Base-by-base conservation (phyloP, 2,329 filamentous ascomycete genomes). In the Lachnellula arida region DNA sequence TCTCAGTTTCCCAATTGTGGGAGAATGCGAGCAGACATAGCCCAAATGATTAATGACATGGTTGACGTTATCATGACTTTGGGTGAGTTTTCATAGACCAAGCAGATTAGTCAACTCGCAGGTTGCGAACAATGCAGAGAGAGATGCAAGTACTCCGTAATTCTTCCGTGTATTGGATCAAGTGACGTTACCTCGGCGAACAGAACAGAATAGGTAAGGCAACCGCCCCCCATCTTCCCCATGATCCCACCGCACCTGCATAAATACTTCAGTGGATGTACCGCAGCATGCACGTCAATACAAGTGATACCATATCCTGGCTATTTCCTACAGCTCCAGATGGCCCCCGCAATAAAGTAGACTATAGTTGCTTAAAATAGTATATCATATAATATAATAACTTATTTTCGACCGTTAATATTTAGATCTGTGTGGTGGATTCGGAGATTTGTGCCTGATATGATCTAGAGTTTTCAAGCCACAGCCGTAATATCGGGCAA, bases 81-180 rank as follows among this genome's bases (percentile, higher is more conserved):
- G 55, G 61, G 61, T 54, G 63, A 34, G 53, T 60, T 64, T 63
- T 60, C 59, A 60, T 57, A 59, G 57, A 63, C 63, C 57, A 57
- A 56, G 58, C 65, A 67, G 56, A 61, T 56, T 67, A 67, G 64
- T 64, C 60, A 60, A 60, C 57, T 60, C 60, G 61, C 60, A 64
- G 62, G 67, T 63, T 47, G 22, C 44, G 63, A 66, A 67, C 63
- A 67, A 68, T 65, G 60, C 61, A 64, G 44, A 67, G 63, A 32
- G 9, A 67, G 59, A 65, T 64, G 65, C 59, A 61, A 58, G 47
- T n/a, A n/a, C n/a, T n/a, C n/a, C n/a, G n/a, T 51, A 55, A 23
- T 40, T 40, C 32, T 46, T 34, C 4, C 22, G 43, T 43, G 39
- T 34, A 32, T 40, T 32, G 44, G 40, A n/a, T 53, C 51, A 3